Percentiles rank a stretch among this genome's conserved stretches.
Evolutionary conservation across 2,329 filamentous ascomycete genomes (phyloP).

Genomic region (Emydomyces testavorans): DNA sequence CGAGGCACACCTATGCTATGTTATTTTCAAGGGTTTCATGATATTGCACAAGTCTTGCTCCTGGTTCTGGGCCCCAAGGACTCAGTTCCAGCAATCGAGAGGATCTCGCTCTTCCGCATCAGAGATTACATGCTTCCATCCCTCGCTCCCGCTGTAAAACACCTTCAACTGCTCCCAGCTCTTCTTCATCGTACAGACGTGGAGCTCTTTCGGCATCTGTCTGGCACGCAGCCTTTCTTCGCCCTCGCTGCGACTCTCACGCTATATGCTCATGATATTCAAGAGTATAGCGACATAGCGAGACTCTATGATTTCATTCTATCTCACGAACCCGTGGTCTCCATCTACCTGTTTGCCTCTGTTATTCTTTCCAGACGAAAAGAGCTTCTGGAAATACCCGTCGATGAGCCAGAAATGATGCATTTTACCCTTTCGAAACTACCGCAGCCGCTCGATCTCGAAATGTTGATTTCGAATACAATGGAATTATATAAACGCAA

Average conservation of each 20-base stretch:
- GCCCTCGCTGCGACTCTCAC: conserved; percentile 88
- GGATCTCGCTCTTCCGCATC: conserved; percentile 81
- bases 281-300: conserved; percentile 76
- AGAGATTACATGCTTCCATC: conserved; percentile 95
- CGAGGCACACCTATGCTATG: conserved; percentile 70
- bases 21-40: conserved; percentile 98
- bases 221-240: conserved; percentile 73
- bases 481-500: conserved; percentile 50
- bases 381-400: conserved; percentile 73
- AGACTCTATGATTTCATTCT: conserved; percentile 87
- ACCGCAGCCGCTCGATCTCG: conserved; percentile 67
- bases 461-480: conserved; percentile 59
- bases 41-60: conserved; percentile 91
- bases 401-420: conserved; percentile 82
- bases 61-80: conserved; percentile 60
- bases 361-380: conserved; percentile 69
- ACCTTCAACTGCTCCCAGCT: conserved; percentile 76
- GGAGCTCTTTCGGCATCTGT: conserved; percentile 61
- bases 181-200: conserved; percentile 65
- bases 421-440: conserved; percentile 80
- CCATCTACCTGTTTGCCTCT: conserved; percentile 82
- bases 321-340: conserved; percentile 74
- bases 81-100: conserved; percentile 55
- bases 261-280: conserved; percentile 92
- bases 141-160: conserved; percentile 65